Conservation (phyloP, 139 green algal species). For the Chlamydomonas sp. region DNA sequence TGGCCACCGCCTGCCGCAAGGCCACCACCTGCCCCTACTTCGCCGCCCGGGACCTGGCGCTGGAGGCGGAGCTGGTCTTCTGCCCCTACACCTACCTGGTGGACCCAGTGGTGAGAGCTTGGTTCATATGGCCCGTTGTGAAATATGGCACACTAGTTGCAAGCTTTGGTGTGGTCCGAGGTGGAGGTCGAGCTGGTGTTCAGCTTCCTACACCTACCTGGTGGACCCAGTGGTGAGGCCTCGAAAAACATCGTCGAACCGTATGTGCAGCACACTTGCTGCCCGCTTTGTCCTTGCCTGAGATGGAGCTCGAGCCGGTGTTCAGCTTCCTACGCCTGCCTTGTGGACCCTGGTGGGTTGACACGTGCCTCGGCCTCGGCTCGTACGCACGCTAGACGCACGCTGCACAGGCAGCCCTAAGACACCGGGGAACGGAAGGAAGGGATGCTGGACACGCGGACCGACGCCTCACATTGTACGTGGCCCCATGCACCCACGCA, state of each 20-base stretch:
- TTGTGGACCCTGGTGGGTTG: slow-evolving; percentile 54
- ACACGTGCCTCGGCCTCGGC: too few species aligned
- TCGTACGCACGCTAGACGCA: too few species aligned
- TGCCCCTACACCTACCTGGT: slow-evolving; percentile 93
- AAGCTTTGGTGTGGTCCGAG: not conserved
- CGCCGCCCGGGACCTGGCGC: slow-evolving; percentile 65
- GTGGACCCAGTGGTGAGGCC: slow-evolving; percentile 60
- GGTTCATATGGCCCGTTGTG: not conserved
- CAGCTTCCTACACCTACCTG: slow-evolving; percentile 43
- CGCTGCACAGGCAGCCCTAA: too few species aligned
- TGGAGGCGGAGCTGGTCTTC: slow-evolving; percentile 93
- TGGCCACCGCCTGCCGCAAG: slow-evolving; percentile 63
- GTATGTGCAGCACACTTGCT: not conserved
- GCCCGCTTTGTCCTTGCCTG: not conserved
- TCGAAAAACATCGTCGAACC: not conserved
- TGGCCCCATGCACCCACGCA: not conserved
- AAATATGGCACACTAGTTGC: not conserved
- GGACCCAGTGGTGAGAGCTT: slow-evolving; percentile 39
- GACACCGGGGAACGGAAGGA: not conserved
- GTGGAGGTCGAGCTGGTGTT: not conserved
- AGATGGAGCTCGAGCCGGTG: not conserved
- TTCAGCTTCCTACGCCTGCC: slow-evolving; percentile 32
- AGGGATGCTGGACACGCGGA: not conserved
- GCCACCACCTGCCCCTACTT: slow-evolving; percentile 92
- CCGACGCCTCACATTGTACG: not conserved